A percentile compares a stretch with the other conserved stretches of the same genome.
Evolutionary conservation across 768 basidiomycete species (phyloP).

Genomic region (Cystofilobasidium capitatum): DNA sequence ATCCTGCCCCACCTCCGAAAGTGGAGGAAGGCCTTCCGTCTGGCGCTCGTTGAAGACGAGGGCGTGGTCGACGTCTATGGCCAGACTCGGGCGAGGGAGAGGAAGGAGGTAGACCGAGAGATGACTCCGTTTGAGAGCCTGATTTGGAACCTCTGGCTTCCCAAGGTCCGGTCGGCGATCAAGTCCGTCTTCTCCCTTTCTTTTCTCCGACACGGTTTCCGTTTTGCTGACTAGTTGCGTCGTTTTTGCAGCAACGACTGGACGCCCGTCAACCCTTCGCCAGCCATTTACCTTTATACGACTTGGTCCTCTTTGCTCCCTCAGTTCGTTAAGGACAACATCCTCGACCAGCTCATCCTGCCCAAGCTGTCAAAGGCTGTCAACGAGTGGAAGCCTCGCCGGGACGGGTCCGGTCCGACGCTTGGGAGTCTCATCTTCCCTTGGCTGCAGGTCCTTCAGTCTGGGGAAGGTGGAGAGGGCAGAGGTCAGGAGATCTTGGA

Average conservation of each 20-base stretch:
- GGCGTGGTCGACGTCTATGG: conserved; percentile 53
- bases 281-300: conserved; percentile 74
- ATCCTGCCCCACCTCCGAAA: conserved; percentile 25
- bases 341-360: conserved; percentile 88
- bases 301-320: conserved; percentile 81
- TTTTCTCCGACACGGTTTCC: not conserved
- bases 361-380: conserved; percentile 83
- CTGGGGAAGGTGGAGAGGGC: conserved; percentile 40
- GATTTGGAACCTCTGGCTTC: conserved; percentile 90
- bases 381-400: conserved; percentile 63
- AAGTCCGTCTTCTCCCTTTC: conserved; percentile 46
- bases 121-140: conserved; percentile 97
- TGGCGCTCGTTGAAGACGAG: conserved; percentile 27
- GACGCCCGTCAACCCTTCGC: conserved; percentile 60
- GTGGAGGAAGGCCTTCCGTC: conserved; percentile 40
- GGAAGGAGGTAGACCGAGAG: conserved; percentile 44
- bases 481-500: conserved; percentile 74
- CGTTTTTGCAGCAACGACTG: conserved; percentile 61
- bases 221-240: not conserved
- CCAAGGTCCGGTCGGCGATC: conserved; percentile 80
- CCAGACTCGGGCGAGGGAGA: conserved; percentile 43
- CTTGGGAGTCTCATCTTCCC: conserved; percentile 82
- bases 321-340: conserved; percentile 81
- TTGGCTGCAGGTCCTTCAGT: conserved; percentile 71
- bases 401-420: conserved; percentile 44